A percentile compares a stretch with the other conserved stretches of the same genome.
These are phyloP conservation scores for Saposhnikovia divaricata DNA, from an alignment of 129 eudicot species.

Conservation along the genomic window DNA sequence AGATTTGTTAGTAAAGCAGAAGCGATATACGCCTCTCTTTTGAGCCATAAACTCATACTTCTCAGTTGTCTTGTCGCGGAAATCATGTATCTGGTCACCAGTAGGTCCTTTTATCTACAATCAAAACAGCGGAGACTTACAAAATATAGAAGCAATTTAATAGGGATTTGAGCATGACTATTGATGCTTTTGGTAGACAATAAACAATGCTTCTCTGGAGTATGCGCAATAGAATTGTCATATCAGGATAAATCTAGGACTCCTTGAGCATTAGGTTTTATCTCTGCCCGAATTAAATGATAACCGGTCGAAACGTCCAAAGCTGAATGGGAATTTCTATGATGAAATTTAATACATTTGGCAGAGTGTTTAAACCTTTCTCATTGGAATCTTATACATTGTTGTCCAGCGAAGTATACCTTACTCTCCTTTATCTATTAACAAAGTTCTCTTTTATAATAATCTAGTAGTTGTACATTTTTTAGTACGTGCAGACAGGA, in stretches of 20 bases:
- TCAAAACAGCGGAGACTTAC: not conserved
- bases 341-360: not conserved
- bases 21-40: constrained; percentile 52
- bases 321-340: not conserved
- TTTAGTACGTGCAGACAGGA: not conserved
- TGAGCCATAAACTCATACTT: constrained; percentile 71
- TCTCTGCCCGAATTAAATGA: not conserved
- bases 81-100: constrained; percentile 52
- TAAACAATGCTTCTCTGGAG: not conserved
- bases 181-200: not conserved
- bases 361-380: not conserved
- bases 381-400: not conserved
- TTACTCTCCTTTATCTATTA: not conserved
- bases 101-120: constrained; percentile 71
- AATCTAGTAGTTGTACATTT: not conserved
- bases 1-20: constrained; percentile 76
- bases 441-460: not conserved
- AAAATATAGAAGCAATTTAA: not conserved
- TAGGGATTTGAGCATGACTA: not conserved
- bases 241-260: not conserved
- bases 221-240: not conserved
- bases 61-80: constrained; percentile 60
- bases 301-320: not conserved
- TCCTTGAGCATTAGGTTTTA: not conserved
- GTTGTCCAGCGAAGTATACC: not conserved